Conservation (phyloP, 371 early-diverging fungal genomes). For the Mucor irregularis region DNA sequence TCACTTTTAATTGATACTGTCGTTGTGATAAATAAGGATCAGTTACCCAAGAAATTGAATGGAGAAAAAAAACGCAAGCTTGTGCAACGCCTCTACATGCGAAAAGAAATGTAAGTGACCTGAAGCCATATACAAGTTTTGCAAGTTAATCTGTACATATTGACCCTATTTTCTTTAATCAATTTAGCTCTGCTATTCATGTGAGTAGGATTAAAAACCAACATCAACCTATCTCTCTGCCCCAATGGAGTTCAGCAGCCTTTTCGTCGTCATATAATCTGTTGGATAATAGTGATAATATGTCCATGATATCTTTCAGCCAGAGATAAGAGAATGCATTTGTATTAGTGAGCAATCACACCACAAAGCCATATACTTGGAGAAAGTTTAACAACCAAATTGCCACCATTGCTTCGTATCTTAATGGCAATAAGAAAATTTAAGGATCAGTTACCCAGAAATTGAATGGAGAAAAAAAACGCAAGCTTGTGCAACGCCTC, state of each 20-base stretch:
- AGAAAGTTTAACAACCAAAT: constrained; percentile 72
- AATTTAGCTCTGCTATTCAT: constrained; percentile 19
- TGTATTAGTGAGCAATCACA: constrained; percentile 45
- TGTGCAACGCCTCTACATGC: constrained; percentile 30
- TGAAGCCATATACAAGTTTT: too few species aligned
- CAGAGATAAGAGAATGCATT: constrained; percentile 62
- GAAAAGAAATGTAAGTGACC: constrained; percentile 25
- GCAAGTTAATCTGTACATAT: too few species aligned
- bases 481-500: constrained; percentile 41
- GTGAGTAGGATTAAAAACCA: constrained; percentile 25
- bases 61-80: constrained; percentile 55
- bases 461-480: constrained; percentile 51
- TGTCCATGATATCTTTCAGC: constrained; percentile 22
- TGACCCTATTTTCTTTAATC: too few species aligned
- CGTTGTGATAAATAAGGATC: constrained; percentile 58
- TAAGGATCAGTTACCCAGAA: constrained; percentile 58
- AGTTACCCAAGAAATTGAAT: constrained; percentile 56
- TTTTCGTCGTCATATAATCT: neutral
- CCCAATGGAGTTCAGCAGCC: constrained; percentile 25
- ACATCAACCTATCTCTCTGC: constrained; percentile 35
- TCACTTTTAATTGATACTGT: constrained; percentile 69
- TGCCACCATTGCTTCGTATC: constrained; percentile 64
- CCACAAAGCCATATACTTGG: constrained; percentile 66
- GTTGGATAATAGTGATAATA: constrained; percentile 24
- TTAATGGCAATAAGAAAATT: constrained; percentile 50